Conservation (phyloP, 345 rosid species). For the Aegle marmelos region DNA sequence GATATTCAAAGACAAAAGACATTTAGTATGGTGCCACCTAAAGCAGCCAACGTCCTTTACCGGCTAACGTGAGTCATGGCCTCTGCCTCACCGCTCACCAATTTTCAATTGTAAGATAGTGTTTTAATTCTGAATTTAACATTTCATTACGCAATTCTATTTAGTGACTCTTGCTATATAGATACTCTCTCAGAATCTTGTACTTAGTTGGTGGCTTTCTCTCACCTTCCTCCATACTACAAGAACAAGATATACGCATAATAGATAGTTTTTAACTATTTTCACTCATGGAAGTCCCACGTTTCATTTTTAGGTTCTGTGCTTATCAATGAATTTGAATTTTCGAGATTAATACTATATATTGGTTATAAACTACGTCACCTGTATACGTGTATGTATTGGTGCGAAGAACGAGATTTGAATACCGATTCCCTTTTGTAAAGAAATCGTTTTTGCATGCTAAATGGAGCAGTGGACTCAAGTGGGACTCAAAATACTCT, state of each 20-base stretch:
- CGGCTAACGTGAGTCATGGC: neutral
- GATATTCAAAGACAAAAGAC: no score
- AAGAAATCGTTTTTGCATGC: no score
- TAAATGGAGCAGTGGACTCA: no score
- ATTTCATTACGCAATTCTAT: no score
- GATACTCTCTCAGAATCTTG: neutral
- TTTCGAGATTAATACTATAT: neutral
- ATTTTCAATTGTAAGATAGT: neutral
- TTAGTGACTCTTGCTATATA: neutral
- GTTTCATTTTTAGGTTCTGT: neutral
- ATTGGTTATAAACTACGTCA: no score
- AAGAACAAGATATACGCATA: neutral
- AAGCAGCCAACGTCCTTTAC: neutral
- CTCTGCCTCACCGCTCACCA: neutral
- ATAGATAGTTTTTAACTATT: no score
- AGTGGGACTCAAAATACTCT: neutral
- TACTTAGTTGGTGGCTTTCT: neutral
- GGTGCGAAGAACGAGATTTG: no score
- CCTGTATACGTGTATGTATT: no score
- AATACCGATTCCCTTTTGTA: no score
- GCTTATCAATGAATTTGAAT: neutral
- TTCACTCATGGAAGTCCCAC: neutral
- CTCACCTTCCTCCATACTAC: neutral
- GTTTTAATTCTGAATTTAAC: neutral
- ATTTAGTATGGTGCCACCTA: neutral